Base-by-base conservation (phyloP, 805 yeast genomes). In the Candida cerambycidarum region DNA sequence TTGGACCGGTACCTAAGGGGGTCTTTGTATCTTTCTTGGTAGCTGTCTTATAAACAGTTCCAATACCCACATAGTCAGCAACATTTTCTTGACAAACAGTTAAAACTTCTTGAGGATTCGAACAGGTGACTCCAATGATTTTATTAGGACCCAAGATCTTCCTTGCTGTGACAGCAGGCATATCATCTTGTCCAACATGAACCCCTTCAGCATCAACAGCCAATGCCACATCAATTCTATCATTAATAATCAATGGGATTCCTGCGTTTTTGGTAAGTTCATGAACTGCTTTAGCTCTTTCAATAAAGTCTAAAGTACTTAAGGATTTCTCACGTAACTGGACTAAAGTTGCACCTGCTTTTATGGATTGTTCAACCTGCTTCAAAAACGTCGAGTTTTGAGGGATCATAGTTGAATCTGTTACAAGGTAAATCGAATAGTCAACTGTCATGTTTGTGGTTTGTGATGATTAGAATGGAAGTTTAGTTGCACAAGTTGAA, bases 111-210 rank as follows among this genome's bases (percentile, higher is more conserved):
- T 69, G 71, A 0, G 71, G 71, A 24, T 73, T 70, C 6, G 83
- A 75, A 18, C 88, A 84, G 31, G 90, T 81, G 44, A 90, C 81
- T 0, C 97, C 97, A 35, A 89, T 58, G 45, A 89, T 81, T 63
- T 84, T 88, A 43, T 78, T 73, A 0, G 82, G 78, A 0, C 97
- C 96, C 10, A 89, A 61, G 24, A 88, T 55, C 52, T 67, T 56
- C 28, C 97, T 63, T 1, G 79, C 93, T 29, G 73, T 52, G 1
- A 54, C 54, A 1, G 79, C 79, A 9, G 76, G 75, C 87, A 89
- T 86, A 57, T 89, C 97, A 41, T 83, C 89, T 60, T 89, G 97
- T 0, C 97, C 97, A 15, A 89, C 87, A 65, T 89, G 97, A 7
- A 90, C 83, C 27, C 96, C 96, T 49, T 88, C 96, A 2, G 95